Evolutionary conservation across 1,284 basidiomycete species (phyloP).

Genomic region (Naganishia sp.): DNA sequence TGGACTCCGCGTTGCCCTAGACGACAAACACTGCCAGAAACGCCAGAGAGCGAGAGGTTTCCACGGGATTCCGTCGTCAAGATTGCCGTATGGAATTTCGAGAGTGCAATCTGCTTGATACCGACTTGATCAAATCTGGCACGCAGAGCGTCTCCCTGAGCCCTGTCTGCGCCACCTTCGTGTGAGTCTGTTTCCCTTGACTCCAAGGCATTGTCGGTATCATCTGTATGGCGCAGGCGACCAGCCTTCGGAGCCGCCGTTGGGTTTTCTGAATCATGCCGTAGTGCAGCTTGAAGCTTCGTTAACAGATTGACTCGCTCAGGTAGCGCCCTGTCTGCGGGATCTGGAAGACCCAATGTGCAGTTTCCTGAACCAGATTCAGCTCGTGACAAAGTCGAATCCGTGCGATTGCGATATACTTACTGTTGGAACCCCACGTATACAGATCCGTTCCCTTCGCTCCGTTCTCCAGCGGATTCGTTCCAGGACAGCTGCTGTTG

Average conservation of each 20-base stretch:
- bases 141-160: slow-evolving; percentile 6
- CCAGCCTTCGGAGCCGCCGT: slow-evolving; percentile 8
- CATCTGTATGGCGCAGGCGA: slow-evolving; percentile 5
- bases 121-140: slow-evolving; percentile 56
- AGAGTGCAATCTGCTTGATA: slow-evolving; percentile 73
- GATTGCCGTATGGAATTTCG: slow-evolving; percentile 76
- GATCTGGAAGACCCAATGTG: slow-evolving; percentile 78
- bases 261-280: slow-evolving; percentile 42
- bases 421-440: slow-evolving; percentile 86
- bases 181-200: too few species aligned
- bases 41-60: slow-evolving; percentile 65
- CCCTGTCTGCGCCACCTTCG: background rate
- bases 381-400: slow-evolving; percentile 48
- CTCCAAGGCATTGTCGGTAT: too few species aligned
- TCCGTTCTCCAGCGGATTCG: slow-evolving; percentile 55
- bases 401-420: slow-evolving; percentile 40
- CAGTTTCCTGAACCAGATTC: slow-evolving; percentile 61
- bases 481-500: slow-evolving; percentile 80
- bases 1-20: slow-evolving; percentile 71
- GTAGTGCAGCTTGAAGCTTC: slow-evolving; percentile 54
- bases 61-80: slow-evolving; percentile 70
- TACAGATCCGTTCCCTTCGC: slow-evolving; percentile 66
- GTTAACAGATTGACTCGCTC: slow-evolving; percentile 67
- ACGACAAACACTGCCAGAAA: slow-evolving; percentile 49
- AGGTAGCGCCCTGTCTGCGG: slow-evolving; percentile 74